Percentiles rank a stretch among this genome's conserved stretches.
phyloP scores from a whole-genome alignment of 2,329 filamentous ascomycete species.

The Diplodia mutila region DNA sequence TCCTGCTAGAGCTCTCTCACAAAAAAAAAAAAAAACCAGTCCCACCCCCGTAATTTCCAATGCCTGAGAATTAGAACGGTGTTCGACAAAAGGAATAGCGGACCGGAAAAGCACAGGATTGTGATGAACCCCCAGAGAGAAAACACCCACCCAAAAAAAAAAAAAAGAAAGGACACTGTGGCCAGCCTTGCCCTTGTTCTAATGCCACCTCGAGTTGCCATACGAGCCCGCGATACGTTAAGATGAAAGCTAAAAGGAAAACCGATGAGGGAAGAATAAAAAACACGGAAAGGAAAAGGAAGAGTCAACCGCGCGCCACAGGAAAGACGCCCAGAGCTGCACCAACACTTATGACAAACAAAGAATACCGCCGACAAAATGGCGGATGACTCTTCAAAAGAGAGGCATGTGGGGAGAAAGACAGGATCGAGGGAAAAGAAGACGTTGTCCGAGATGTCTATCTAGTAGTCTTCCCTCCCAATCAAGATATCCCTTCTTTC shows the following conservation, averaged over 20 bases:
- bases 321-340: slow-evolving; percentile 3
- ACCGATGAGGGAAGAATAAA: slow-evolving; percentile 4
- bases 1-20: slow-evolving; percentile 13
- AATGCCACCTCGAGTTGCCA: slow-evolving; percentile 21
- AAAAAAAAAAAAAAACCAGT: slow-evolving; percentile 4
- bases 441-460: slow-evolving; percentile 22
- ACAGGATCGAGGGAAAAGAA: slow-evolving; percentile 15
- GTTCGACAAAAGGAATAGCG: slow-evolving; percentile 5
- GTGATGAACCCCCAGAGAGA: slow-evolving; percentile 3
- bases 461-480: neutral
- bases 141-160: neutral
- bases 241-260: neutral
- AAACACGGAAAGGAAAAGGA: slow-evolving; percentile 12
- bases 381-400: slow-evolving; percentile 14
- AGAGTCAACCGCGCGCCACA: slow-evolving; percentile 13
- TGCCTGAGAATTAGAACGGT: slow-evolving; percentile 24
- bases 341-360: slow-evolving; percentile 12
- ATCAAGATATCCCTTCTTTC: slow-evolving; percentile 2
- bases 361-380: slow-evolving; percentile 12
- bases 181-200: slow-evolving; percentile 26
- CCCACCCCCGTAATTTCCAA: slow-evolving; percentile 21
- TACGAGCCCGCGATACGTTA: slow-evolving; percentile 17
- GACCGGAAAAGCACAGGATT: slow-evolving; percentile 15
- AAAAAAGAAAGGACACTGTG: slow-evolving; percentile 22
- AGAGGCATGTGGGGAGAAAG: slow-evolving; percentile 23